These are phyloP conservation scores for Phytophthora hibernalis DNA, from an alignment of 352 stramenopile genomes.

Conservation along the genomic window DNA sequence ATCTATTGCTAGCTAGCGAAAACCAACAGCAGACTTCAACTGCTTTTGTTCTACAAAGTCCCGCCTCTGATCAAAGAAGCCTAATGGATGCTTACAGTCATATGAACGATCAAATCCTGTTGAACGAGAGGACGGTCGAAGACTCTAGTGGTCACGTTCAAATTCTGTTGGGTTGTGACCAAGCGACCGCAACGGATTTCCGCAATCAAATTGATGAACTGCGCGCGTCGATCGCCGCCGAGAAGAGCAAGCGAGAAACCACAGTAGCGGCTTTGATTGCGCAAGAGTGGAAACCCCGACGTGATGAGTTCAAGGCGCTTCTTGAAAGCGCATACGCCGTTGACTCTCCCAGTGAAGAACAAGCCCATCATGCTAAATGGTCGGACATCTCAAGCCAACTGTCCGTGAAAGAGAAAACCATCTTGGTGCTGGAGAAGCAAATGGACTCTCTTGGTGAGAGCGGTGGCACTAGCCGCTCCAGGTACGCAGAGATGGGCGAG, in stretches of 20 bases:
- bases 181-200: conserved; percentile 35
- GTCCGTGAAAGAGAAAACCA: conserved; percentile 21
- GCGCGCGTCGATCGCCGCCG: conserved; percentile 35
- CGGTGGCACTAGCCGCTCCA: conserved; percentile 20
- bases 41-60: conserved; percentile 3
- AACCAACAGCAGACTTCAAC: conserved; percentile 3
- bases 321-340: conserved; percentile 11
- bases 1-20: conserved; percentile 4
- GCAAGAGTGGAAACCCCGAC: conserved; percentile 25
- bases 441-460: conserved; percentile 23
- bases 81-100: conserved; percentile 42
- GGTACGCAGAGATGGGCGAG: conserved; percentile 40
- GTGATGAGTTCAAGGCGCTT: conserved; percentile 21
- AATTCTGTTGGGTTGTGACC: conserved; percentile 34
- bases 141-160: conserved; percentile 33
- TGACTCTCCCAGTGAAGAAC: conserved; percentile 19
- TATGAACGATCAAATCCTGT: conserved; percentile 47
- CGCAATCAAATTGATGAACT: conserved; percentile 51
- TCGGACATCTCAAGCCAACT: conserved; percentile 22
- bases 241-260: conserved; percentile 50
- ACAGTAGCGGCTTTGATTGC: conserved; percentile 51
- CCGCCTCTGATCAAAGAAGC: conserved; percentile 21
- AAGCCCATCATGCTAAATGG: conserved; percentile 32
- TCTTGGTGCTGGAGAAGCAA: conserved; percentile 28
- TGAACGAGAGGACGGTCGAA: conserved; percentile 51